A percentile compares a stretch with the other conserved stretches of the same genome.
Evolutionary conservation across 176 grass and related monocot species (phyloP).

Genomic region (Musa troglodytarum): DNA sequence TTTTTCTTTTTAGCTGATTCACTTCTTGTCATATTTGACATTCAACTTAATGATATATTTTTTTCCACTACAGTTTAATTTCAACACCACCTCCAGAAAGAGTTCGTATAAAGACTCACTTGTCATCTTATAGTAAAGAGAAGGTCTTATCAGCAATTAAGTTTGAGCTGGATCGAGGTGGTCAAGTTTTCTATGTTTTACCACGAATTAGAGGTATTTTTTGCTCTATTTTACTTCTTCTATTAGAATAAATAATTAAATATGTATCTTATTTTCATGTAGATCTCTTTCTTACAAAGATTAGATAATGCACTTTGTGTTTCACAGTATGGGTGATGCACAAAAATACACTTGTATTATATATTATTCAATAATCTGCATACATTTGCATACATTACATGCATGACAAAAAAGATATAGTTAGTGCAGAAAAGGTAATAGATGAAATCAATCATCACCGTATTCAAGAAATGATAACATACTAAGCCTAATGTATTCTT

Average conservation of each 20-base stretch:
- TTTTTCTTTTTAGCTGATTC: not conserved
- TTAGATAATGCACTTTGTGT: not conserved
- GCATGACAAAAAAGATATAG: too few relatives aligned
- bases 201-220: conserved; percentile 77
- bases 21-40: conserved; percentile 13
- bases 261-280: not conserved
- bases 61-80: conserved; percentile 62
- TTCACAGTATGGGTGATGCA: not conserved
- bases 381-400: not conserved
- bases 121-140: conserved; percentile 75
- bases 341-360: not conserved
- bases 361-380: not conserved
- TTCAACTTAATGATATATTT: conserved; percentile 10
- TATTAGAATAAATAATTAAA: not conserved
- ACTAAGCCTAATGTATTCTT: too few relatives aligned
- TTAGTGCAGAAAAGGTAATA: too few relatives aligned
- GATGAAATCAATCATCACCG: too few relatives aligned
- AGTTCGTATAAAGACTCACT: conserved; percentile 80
- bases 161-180: conserved; percentile 70
- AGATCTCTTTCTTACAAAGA: not conserved
- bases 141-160: conserved; percentile 70
- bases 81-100: conserved; percentile 90
- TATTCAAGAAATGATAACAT: too few relatives aligned
- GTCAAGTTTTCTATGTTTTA: conserved; percentile 98
- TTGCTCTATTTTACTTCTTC: not conserved